Conservation (phyloP, 2,329 filamentous ascomycete genomes). For the Onygenales sp. region DNA sequence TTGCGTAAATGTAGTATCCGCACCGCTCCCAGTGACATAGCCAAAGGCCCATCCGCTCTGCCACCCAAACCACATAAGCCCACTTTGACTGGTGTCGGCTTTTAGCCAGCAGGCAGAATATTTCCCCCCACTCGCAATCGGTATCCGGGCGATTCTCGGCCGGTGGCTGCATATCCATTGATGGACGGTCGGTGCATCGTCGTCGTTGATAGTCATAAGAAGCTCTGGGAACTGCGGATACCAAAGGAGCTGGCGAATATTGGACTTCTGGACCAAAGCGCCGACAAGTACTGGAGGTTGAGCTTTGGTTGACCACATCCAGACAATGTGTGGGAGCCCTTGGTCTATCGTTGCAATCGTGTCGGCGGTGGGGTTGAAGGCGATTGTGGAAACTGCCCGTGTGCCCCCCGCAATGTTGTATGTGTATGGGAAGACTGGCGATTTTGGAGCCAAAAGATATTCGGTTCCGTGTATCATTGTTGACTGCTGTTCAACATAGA, state of each 20-base stretch:
- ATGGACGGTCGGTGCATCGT: conserved; percentile 22
- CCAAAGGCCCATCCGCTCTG: conserved; percentile 9
- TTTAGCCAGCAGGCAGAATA: conserved; percentile 8
- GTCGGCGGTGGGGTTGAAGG: conserved; percentile 29
- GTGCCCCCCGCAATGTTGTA: conserved; percentile 19
- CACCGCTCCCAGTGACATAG: conserved; percentile 3
- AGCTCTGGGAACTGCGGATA: conserved; percentile 27
- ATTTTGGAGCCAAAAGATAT: conserved; percentile 29
- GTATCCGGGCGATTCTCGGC: conserved; percentile 7
- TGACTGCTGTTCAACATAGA: conserved; percentile 28
- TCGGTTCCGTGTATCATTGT: conserved; percentile 19
- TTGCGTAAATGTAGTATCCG: conserved; percentile 6
- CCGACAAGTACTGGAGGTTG: conserved; percentile 19
- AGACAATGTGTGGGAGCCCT: conserved; percentile 33
- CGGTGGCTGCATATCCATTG: conserved; percentile 11
- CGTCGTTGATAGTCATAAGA: conserved; percentile 29
- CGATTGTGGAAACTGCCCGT: conserved; percentile 29
- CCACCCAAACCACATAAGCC: conserved; percentile 10
- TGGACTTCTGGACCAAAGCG: conserved; percentile 33
- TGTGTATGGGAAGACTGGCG: conserved; percentile 25
- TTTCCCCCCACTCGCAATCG: conserved; percentile 4
- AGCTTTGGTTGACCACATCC: conserved; percentile 33
- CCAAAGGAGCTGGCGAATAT: conserved; percentile 32
- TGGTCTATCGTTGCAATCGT: conserved; percentile 32
- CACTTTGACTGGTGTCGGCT: conserved; percentile 1